Percentiles rank a stretch among this genome's conserved stretches.
Evolutionary conservation across 768 basidiomycete species (phyloP).

Genomic region (Brasilioporus rufonigricans): DNA sequence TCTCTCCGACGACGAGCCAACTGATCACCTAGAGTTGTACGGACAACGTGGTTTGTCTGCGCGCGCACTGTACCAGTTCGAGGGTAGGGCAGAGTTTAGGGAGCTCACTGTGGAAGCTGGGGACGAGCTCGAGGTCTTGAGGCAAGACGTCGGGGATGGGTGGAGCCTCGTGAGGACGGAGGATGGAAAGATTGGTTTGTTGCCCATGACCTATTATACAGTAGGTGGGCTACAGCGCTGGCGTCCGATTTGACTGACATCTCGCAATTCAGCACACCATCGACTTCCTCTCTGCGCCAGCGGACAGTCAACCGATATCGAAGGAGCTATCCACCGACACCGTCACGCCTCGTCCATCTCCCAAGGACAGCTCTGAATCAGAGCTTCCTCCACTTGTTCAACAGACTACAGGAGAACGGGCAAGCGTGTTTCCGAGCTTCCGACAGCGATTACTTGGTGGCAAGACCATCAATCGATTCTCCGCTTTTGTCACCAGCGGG

Average conservation of each 20-base stretch:
- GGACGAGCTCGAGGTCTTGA: conserved; percentile 67
- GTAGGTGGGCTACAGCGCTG: conserved; percentile 36
- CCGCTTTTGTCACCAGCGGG: conserved; percentile 81
- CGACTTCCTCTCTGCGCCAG: conserved; percentile 54
- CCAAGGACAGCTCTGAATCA: conserved; percentile 20
- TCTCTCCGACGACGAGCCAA: conserved; percentile 53
- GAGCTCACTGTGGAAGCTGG: conserved; percentile 70
- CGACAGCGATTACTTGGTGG: conserved; percentile 71
- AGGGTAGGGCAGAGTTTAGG: conserved; percentile 71
- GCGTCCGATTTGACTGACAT: background rate
- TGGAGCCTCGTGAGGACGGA: conserved; percentile 72
- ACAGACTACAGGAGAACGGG: conserved; percentile 72
- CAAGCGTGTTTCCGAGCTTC: conserved; percentile 59
- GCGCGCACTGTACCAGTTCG: conserved; percentile 70
- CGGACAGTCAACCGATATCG: conserved; percentile 23
- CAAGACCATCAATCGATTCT: conserved; percentile 81
- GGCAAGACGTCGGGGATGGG: conserved; percentile 70
- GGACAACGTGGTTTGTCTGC: conserved; percentile 47
- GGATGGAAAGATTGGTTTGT: conserved; percentile 61
- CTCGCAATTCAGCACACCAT: conserved; percentile 54
- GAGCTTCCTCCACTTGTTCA: conserved; percentile 47
- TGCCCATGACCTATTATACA: conserved; percentile 73
- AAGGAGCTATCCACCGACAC: conserved; percentile 43
- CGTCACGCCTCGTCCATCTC: conserved; percentile 48
- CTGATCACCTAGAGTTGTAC: conserved; percentile 33